phyloP scores from a whole-genome alignment of 1,284 basidiomycete genomes.

The Polyporus tsugae region DNA sequence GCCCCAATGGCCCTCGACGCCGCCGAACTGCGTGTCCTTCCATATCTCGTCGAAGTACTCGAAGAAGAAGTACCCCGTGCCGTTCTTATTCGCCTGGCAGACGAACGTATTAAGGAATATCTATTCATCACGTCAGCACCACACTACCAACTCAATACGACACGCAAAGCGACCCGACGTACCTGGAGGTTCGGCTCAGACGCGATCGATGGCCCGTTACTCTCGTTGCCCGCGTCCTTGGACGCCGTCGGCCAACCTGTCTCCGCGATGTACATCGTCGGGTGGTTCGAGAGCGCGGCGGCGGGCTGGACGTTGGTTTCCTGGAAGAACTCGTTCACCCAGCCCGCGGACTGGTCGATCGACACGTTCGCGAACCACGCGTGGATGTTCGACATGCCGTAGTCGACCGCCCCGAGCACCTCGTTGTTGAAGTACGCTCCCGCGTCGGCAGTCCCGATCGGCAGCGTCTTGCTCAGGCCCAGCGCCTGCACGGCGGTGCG shows the following conservation, averaged over 20 bases:
- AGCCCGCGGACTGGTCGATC: slow-evolving; percentile 72
- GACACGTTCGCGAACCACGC: slow-evolving; percentile 85
- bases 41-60: slow-evolving; percentile 89
- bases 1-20: slow-evolving; percentile 83
- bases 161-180: background rate
- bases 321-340: slow-evolving; percentile 69
- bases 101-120: slow-evolving; percentile 86
- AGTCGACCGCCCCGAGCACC: slow-evolving; percentile 79
- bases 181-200: slow-evolving; percentile 70
- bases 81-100: slow-evolving; percentile 85
- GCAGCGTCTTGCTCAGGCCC: slow-evolving; percentile 62
- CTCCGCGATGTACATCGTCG: slow-evolving; percentile 87
- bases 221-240: slow-evolving; percentile 60
- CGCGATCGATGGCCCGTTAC: slow-evolving; percentile 73
- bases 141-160: background rate
- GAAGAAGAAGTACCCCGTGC: slow-evolving; percentile 88
- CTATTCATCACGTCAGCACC: slow-evolving; percentile 29
- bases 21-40: slow-evolving; percentile 83
- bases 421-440: slow-evolving; percentile 84
- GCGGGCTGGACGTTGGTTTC: slow-evolving; percentile 64
- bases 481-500: slow-evolving; percentile 60
- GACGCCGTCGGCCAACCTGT: slow-evolving; percentile 92
- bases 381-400: slow-evolving; percentile 83
- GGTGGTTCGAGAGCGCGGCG: slow-evolving; percentile 64
- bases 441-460: slow-evolving; percentile 91